Conservation (phyloP, 345 rosid species). For the Leavenworthia alabamica region DNA sequence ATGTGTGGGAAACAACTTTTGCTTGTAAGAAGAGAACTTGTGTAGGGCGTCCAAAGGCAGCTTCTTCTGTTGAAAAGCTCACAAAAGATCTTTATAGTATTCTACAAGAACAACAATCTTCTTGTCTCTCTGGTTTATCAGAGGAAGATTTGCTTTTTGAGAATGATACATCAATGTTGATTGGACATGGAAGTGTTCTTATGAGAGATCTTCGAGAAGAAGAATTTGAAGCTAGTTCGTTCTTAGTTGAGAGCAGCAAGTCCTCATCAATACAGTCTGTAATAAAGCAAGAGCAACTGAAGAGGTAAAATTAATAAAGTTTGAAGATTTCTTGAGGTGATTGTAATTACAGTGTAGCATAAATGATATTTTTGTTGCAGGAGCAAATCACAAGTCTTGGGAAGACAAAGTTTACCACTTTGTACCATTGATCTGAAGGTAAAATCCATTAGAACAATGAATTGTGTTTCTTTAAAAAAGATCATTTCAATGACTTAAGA, state of each 20-base stretch:
- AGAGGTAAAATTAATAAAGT: constrained; percentile 43
- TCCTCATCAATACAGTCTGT: constrained; percentile 23
- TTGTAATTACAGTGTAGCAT: background rate
- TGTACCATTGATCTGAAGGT: constrained; percentile 76
- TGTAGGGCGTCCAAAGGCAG: constrained; percentile 75
- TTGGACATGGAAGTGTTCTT: constrained; percentile 93
- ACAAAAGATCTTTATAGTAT: constrained; percentile 80
- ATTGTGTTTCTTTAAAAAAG: background rate
- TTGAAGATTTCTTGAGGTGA: background rate
- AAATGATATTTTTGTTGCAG: constrained; percentile 40
- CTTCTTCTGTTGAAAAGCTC: constrained; percentile 86
- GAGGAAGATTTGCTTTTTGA: constrained; percentile 90
- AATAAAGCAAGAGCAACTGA: constrained; percentile 43
- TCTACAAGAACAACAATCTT: constrained; percentile 92
- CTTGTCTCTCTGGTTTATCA: constrained; percentile 75
- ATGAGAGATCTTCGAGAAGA: constrained; percentile 84
- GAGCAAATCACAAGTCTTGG: constrained; percentile 55
- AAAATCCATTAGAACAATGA: constrained; percentile 28
- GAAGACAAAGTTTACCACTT: constrained; percentile 53
- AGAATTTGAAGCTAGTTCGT: constrained; percentile 98
- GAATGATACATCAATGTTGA: constrained; percentile 80
- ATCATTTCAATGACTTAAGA: background rate
- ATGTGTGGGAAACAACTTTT: constrained; percentile 74
- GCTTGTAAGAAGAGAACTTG: constrained; percentile 87
- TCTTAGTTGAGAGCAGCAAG: constrained; percentile 66